Evolutionary conservation across 805 yeast species (phyloP).

Genomic region (Starmerella cellae): DNA sequence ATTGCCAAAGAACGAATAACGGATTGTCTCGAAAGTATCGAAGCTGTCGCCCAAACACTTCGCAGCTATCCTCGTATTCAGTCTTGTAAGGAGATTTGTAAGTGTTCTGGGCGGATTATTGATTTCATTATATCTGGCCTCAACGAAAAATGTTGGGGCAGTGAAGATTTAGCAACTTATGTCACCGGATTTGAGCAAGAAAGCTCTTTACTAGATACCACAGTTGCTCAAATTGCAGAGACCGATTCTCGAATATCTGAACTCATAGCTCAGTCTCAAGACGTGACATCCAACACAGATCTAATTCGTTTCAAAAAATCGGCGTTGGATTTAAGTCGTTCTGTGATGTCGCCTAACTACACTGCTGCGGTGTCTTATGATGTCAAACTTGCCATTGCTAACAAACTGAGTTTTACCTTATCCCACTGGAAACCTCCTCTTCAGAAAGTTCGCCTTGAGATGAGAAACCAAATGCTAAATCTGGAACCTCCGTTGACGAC

Average conservation of each 20-base stretch:
- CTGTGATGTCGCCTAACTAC: slow-evolving; percentile 3
- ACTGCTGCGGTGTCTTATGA: neutral
- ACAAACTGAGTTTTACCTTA: neutral
- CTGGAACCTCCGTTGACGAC: slow-evolving; percentile 1
- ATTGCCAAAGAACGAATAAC: neutral
- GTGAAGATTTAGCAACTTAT: slow-evolving; percentile 1
- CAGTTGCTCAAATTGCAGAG: slow-evolving; percentile 3
- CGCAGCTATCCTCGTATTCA: slow-evolving; percentile 2
- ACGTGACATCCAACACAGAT: neutral
- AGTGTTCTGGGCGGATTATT: slow-evolving; percentile 1
- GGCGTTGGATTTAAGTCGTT: neutral
- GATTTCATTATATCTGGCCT: slow-evolving; percentile 9
- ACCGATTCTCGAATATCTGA: slow-evolving; percentile 4
- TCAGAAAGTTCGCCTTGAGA: slow-evolving; percentile 1
- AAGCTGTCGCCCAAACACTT: neutral
- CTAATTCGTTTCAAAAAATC: neutral
- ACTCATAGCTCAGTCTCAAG: neutral
- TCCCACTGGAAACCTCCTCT: neutral
- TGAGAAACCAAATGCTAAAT: neutral
- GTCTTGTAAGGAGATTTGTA: neutral
- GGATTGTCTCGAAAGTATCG: slow-evolving; percentile 4
- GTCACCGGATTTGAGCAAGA: slow-evolving; percentile 8
- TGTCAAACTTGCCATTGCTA: neutral
- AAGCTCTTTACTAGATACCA: neutral
- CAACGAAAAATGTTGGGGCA: slow-evolving; percentile 2